phyloP scores from a whole-genome alignment of 768 basidiomycete species.

The Agaricus subrufescens region DNA sequence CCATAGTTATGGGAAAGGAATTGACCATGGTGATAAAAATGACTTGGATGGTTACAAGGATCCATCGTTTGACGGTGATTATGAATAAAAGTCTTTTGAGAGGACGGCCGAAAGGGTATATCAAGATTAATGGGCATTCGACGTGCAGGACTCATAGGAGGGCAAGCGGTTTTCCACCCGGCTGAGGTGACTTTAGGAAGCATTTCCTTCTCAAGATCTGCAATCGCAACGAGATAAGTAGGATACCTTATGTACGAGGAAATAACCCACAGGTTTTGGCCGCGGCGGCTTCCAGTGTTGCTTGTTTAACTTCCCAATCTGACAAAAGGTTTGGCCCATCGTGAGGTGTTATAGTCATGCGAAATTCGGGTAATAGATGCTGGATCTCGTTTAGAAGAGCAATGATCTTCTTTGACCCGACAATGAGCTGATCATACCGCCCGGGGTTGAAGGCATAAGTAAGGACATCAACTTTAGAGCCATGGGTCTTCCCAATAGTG shows the following conservation, averaged over 20 bases:
- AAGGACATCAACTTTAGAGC: constrained; percentile 22
- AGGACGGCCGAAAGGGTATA: constrained; percentile 24
- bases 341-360: constrained; percentile 40
- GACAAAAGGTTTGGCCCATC: constrained; percentile 36
- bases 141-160: constrained; percentile 33
- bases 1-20: constrained; percentile 45
- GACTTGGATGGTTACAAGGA: constrained; percentile 42
- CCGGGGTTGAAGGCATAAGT: constrained; percentile 32
- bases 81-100: constrained; percentile 43
- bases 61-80: constrained; percentile 45
- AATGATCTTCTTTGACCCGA: constrained; percentile 24
- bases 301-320: constrained; percentile 26
- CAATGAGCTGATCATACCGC: constrained; percentile 30
- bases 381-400: constrained; percentile 34
- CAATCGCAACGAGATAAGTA: neutral
- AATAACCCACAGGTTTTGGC: constrained; percentile 20
- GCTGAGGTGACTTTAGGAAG: constrained; percentile 26
- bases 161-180: constrained; percentile 38
- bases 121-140: constrained; percentile 28
- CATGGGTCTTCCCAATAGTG: constrained; percentile 34
- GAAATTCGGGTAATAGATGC: constrained; percentile 38
- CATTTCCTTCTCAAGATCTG: constrained; percentile 22
- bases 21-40: constrained; percentile 45
- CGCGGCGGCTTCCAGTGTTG: constrained; percentile 24
- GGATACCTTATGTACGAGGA: neutral